Base-by-base conservation (phyloP, 306 rosid species). In the Cicer pinnatifidum region DNA sequence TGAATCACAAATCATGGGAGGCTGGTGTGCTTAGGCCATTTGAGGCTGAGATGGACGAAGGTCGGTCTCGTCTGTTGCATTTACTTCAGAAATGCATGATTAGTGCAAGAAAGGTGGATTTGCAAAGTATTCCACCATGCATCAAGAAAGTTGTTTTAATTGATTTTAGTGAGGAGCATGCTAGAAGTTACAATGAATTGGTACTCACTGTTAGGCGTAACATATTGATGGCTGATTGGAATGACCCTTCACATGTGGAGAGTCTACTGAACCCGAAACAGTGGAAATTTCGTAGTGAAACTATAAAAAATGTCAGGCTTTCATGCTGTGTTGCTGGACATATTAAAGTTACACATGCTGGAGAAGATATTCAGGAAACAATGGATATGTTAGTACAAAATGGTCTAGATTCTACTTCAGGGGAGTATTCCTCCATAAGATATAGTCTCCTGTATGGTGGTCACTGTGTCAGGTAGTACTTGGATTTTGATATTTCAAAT, bases 291-390 rank as follows among this genome's bases (percentile, higher is more conserved):
- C 86, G 98, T 19, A 80, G 84, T 81, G 84, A 87, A 75, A 91
- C 96, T 37, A 80, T 87, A 35, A 87, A 84, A 81, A 94, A 91
- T 82, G 90, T 94, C 50, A 88, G 98, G 80, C 90, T 94, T 44
- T 91, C 98, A 11, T 94, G 98, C 75, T 94, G 98, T 78, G 98
- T 94, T 71, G 88, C 97, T 73, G 98, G 98, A 65, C 98, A 94
- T 82, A 91, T 94, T 82, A 94, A 94, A 89, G 91, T 94, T 70
- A 83, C 91, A 68, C 97, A 94, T 64, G 92, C 97, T 60, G 98
- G 97, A 53, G 85, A 91, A 87, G 98, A 94, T 89, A 91, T 94
- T 85, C 96, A 91, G 83, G 98, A 94, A 85, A 89, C 98, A 11
- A 91, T 94, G 98, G 98, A 89, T 85, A 72, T 85, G 79, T 80